Conservation (phyloP, 2,329 filamentous ascomycete genomes). For the Talaromyces sp. region DNA sequence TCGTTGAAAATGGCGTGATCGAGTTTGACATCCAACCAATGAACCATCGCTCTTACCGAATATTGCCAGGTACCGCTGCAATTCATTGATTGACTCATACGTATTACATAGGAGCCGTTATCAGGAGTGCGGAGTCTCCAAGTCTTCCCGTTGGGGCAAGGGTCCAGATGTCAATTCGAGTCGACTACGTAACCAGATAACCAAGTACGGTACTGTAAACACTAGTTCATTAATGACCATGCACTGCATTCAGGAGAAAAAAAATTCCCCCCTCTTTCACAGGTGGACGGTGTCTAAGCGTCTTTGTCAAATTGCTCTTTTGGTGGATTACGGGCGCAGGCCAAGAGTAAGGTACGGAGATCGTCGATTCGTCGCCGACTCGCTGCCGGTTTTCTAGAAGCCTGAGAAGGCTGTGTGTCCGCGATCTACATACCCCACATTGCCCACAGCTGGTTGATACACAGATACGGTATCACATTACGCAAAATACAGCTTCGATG, state of each 20-base stretch:
- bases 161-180: neutral
- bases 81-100: neutral
- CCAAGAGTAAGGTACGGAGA: neutral
- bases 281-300: neutral
- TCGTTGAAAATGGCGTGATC: no score
- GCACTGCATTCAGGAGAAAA: neutral
- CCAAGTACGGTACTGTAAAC: neutral
- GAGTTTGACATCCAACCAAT: neutral
- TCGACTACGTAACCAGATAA: neutral
- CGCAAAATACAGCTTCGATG: no score
- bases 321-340: neutral
- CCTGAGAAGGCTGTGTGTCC: no score
- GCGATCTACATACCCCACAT: neutral
- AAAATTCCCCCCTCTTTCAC: neutral
- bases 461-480: neutral
- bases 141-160: neutral
- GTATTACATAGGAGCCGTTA: neutral
- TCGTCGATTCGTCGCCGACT: neutral
- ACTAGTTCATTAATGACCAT: neutral
- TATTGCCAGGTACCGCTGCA: neutral
- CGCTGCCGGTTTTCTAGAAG: no score
- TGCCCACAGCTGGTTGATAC: neutral
- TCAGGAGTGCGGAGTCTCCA: neutral
- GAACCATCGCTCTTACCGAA: neutral
- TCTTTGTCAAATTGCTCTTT: neutral